Conservation (phyloP, 2,329 filamentous ascomycete species). For the Cladosporium austrohemisphaericum region DNA sequence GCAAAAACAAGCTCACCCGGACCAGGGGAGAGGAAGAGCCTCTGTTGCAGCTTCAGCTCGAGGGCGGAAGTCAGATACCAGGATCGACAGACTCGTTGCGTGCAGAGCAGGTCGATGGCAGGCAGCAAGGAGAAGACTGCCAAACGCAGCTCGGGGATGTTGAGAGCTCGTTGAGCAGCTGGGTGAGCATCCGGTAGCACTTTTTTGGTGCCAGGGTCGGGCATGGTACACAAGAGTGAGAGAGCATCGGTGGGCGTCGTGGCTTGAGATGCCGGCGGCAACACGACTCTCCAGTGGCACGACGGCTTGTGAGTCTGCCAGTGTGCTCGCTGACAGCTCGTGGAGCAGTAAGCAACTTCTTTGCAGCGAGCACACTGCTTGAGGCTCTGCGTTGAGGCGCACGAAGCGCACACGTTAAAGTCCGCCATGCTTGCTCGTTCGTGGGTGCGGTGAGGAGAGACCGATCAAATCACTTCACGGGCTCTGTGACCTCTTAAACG, state of each 20-base stretch:
- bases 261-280: not conserved
- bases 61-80: constrained; percentile 13
- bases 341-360: constrained; percentile 47
- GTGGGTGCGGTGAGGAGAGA: not conserved
- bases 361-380: constrained; percentile 16
- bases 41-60: constrained; percentile 12
- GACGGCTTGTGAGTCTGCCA: constrained; percentile 49
- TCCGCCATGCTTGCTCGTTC: not conserved
- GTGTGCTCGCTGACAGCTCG: constrained; percentile 52
- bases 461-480: not conserved
- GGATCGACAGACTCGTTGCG: constrained; percentile 7
- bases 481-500: not conserved
- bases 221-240: not conserved
- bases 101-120: not conserved
- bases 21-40: constrained; percentile 10
- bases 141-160: constrained; percentile 13
- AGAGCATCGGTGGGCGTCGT: not conserved
- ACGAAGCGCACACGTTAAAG: not conserved
- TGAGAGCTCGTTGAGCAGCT: not conserved
- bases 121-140: constrained; percentile 7
- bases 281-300: constrained; percentile 20
- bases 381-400: not conserved
- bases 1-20: constrained; percentile 12
- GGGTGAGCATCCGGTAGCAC: not conserved
- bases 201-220: not conserved